phyloP scores from a whole-genome alignment of 306 rosid genomes.

The Rubus parviflorus region DNA sequence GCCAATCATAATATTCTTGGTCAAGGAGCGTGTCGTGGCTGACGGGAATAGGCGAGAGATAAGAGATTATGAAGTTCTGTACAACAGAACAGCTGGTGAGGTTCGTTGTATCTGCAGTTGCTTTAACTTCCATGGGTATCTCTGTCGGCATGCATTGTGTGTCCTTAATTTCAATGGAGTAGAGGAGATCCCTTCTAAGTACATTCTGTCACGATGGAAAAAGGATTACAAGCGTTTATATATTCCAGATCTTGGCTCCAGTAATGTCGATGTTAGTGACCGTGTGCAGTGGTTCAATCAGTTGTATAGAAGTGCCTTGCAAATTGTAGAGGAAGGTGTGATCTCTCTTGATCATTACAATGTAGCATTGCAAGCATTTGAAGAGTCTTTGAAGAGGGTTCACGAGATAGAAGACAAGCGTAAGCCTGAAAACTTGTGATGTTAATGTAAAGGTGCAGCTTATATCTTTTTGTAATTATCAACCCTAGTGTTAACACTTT shows the following conservation, averaged over 20 bases:
- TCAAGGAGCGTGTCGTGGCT: constrained; percentile 75
- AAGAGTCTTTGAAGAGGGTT: constrained; percentile 75
- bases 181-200: constrained; percentile 81
- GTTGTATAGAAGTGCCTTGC: constrained; percentile 72
- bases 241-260: constrained; percentile 47
- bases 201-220: constrained; percentile 74
- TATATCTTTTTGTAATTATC: not conserved
- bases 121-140: constrained; percentile 79
- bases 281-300: constrained; percentile 64
- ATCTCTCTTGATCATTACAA: constrained; percentile 76
- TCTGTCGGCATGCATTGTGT: constrained; percentile 82
- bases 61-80: constrained; percentile 83
- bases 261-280: constrained; percentile 38
- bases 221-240: constrained; percentile 82
- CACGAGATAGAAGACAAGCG: constrained; percentile 63
- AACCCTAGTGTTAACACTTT: not conserved
- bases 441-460: not conserved
- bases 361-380: constrained; percentile 70
- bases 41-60: constrained; percentile 78
- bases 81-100: constrained; percentile 76
- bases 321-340: constrained; percentile 85
- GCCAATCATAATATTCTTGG: constrained; percentile 73
- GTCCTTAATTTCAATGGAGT: constrained; percentile 92
- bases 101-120: constrained; percentile 96
- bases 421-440: constrained; percentile 9